Base-by-base conservation (phyloP, 139 green algal species). In the Coccomyxa sp. region DNA sequence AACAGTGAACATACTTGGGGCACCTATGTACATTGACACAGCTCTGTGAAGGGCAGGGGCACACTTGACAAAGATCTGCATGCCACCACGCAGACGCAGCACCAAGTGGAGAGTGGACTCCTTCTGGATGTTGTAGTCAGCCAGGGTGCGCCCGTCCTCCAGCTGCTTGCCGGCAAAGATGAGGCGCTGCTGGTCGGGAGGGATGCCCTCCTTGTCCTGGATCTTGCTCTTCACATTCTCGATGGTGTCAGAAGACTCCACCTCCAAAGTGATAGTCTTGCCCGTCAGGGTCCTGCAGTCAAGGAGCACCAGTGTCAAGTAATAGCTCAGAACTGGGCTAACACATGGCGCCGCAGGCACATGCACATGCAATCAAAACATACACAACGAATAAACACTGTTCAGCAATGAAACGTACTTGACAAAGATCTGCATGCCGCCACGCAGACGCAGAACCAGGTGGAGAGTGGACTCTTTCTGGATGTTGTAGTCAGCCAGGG, bases 51-150 rank as follows among this genome's bases (percentile, higher is more conserved):
- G 38, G 3, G 38, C 7, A 51, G 38, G 9, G 9, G 63, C 63
- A 4, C 63, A 71, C 63, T 93, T 92, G 18, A 94, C 90, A 77
- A 94, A 94, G 80, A 94, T 94, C 85, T 94, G 90, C 88, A 94
- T 94, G 60, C 84, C 87, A 82, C 88, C 88, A 75, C 97, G 93
- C 88, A 99, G 95, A 79, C 97, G 95, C 79, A 99, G 93, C 77
- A 92, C 86, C 78, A 87, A 60, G 76, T 86, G 86, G 25, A 99
- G 92, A 13, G 96, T 99, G 76, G 93, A 98, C 93, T 95, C 95
- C 91, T 98, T 98, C 91, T 98, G 95, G 82, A 98, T 98, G 90
- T 98, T 98, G 95, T 98, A 98, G 87, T 98, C 95, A 1, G 95
- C 93, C 80, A 98, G 87, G 0, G 95, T 98, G 81, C 94, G 91